Conservation (phyloP, 176 grass and related monocot genomes). For the Hordeum marinum region DNA sequence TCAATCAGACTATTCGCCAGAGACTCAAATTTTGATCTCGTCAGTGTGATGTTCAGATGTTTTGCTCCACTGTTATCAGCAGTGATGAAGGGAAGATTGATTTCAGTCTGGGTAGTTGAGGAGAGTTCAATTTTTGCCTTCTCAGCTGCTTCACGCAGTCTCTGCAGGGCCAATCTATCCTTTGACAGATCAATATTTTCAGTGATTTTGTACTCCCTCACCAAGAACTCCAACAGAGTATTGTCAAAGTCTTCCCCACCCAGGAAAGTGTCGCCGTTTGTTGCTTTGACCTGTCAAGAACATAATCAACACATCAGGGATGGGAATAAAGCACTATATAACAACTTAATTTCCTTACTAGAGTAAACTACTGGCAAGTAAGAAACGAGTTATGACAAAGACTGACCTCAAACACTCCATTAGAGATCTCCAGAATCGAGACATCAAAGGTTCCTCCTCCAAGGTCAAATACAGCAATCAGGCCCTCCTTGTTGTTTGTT, state of each 20-base stretch:
- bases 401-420: slow-evolving; percentile 44
- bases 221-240: slow-evolving; percentile 35
- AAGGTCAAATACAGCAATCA: slow-evolving; percentile 44
- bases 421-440: slow-evolving; percentile 41
- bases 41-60: slow-evolving; percentile 42
- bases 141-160: slow-evolving; percentile 50
- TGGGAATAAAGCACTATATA: not conserved
- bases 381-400: not conserved
- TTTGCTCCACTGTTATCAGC: slow-evolving; percentile 48
- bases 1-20: slow-evolving; percentile 33
- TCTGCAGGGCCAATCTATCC: slow-evolving; percentile 40
- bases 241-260: slow-evolving; percentile 46
- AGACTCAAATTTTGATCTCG: slow-evolving; percentile 46
- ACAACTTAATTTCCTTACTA: not conserved
- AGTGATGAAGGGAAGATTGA: slow-evolving; percentile 49
- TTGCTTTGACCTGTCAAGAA: slow-evolving; percentile 38
- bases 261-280: slow-evolving; percentile 44
- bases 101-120: slow-evolving; percentile 37
- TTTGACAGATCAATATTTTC: slow-evolving; percentile 47
- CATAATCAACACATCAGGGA: not conserved
- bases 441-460: slow-evolving; percentile 48
- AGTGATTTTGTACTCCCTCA: slow-evolving; percentile 33
- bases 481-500: slow-evolving; percentile 43
- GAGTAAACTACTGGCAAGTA: not conserved
- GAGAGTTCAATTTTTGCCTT: slow-evolving; percentile 50